Conservation (phyloP, 768 basidiomycete species). For the Termitomyces sp. region DNA sequence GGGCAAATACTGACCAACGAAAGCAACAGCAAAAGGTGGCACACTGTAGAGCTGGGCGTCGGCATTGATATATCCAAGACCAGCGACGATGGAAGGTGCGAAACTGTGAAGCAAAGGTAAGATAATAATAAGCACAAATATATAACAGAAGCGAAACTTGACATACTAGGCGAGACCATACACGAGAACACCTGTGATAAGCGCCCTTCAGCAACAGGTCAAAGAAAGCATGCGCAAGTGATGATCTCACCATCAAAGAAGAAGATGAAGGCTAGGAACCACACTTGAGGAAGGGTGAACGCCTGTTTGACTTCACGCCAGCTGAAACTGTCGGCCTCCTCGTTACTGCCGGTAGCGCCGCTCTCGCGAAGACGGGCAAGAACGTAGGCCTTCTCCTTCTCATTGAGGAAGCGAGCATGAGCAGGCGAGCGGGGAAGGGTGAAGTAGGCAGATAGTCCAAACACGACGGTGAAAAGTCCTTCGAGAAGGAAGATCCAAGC, state of each 20-base stretch:
- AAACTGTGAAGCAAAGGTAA: constrained; percentile 29
- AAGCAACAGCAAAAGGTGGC: constrained; percentile 50
- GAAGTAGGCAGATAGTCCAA: constrained; percentile 49
- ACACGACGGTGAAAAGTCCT: constrained; percentile 58
- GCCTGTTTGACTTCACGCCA: constrained; percentile 53
- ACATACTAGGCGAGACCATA: constrained; percentile 39
- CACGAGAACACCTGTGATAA: constrained; percentile 34
- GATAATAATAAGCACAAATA: background rate
- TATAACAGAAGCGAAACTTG: background rate
- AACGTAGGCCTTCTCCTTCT: constrained; percentile 47
- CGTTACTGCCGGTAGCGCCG: constrained; percentile 31
- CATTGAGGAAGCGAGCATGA: constrained; percentile 48
- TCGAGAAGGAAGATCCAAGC: constrained; percentile 68
- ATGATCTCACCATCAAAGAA: constrained; percentile 47
- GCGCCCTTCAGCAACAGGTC: background rate
- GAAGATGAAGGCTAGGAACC: constrained; percentile 44
- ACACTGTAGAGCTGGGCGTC: constrained; percentile 63
- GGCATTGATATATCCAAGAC: constrained; percentile 53
- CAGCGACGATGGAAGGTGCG: constrained; percentile 65
- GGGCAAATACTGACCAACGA: constrained; percentile 34
- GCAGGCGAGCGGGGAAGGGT: constrained; percentile 43
- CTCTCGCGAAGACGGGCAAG: constrained; percentile 36
- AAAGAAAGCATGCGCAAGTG: background rate
- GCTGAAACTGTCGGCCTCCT: constrained; percentile 41
- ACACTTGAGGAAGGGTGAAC: constrained; percentile 51